phyloP scores from a whole-genome alignment of 169 alveolate genomes.

The Theileria equi region DNA sequence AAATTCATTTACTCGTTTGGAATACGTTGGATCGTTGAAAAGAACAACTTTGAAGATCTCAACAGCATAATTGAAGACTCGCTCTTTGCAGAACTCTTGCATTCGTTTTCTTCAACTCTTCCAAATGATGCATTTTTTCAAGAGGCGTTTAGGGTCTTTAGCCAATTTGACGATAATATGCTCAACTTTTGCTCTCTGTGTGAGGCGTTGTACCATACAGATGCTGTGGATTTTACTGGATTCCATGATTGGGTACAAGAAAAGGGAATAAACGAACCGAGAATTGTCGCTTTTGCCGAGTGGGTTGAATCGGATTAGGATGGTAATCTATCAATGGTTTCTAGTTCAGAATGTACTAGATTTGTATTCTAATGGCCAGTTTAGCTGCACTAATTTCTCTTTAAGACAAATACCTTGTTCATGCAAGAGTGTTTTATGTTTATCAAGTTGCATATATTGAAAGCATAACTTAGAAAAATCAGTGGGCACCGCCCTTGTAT shows the following conservation, averaged over 20 bases:
- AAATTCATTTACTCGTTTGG: constrained; percentile 7
- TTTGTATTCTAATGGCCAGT: too few relatives aligned
- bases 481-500: too few relatives aligned
- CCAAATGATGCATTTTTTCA: not conserved
- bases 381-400: too few relatives aligned
- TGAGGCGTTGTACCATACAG: constrained; percentile 53
- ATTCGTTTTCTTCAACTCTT: constrained; percentile 29
- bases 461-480: too few relatives aligned
- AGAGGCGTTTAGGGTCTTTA: constrained; percentile 7
- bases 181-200: constrained; percentile 28
- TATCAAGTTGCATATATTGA: too few relatives aligned
- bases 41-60: constrained; percentile 1
- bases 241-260: constrained; percentile 24
- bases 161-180: not conserved
- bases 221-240: constrained; percentile 35
- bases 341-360: too few relatives aligned
- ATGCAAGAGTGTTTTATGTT: too few relatives aligned
- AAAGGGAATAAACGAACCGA: constrained; percentile 11
- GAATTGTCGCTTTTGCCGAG: constrained; percentile 33
- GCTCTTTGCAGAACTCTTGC: constrained; percentile 13
- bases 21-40: constrained; percentile 20
- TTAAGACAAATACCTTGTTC: too few relatives aligned
- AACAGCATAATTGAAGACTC: constrained; percentile 14
- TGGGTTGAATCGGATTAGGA: constrained; percentile 56
- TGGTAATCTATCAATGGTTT: too few relatives aligned